Evolutionary conservation across 805 yeast species (phyloP).

Genomic region (Cephaloascus albidus): DNA sequence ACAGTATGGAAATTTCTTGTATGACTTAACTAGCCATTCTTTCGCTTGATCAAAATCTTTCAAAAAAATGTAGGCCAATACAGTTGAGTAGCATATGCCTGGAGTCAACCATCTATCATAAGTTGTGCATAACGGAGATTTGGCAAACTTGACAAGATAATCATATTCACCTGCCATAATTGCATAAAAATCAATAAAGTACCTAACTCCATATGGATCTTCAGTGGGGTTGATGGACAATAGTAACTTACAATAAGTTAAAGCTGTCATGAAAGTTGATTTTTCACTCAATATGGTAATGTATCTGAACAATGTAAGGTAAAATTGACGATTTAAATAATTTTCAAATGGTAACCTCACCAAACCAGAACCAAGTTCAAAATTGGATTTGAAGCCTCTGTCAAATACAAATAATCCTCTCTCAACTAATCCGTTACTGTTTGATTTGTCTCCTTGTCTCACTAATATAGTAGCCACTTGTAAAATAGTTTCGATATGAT

Average conservation of each 20-base stretch:
- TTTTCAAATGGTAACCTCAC: slow-evolving; percentile 68
- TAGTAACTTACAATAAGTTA: slow-evolving; percentile 62
- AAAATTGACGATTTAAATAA: slow-evolving; percentile 70
- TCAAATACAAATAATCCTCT: slow-evolving; percentile 74
- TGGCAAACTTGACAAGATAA: slow-evolving; percentile 48
- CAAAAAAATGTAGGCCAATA: slow-evolving; percentile 47
- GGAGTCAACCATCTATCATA: slow-evolving; percentile 67
- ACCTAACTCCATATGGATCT: slow-evolving; percentile 80
- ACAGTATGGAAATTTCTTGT: slow-evolving; percentile 45
- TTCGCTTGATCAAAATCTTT: slow-evolving; percentile 32
- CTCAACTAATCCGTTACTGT: slow-evolving; percentile 68
- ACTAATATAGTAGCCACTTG: slow-evolving; percentile 69
- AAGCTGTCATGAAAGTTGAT: slow-evolving; percentile 71
- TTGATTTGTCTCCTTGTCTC: slow-evolving; percentile 69
- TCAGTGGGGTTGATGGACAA: slow-evolving; percentile 62
- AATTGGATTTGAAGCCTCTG: slow-evolving; percentile 53
- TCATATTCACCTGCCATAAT: slow-evolving; percentile 54
- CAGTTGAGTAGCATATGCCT: slow-evolving; percentile 57
- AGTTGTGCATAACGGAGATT: slow-evolving; percentile 46
- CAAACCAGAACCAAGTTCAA: slow-evolving; percentile 47
- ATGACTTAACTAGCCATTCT: slow-evolving; percentile 38
- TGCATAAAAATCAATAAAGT: slow-evolving; percentile 75
- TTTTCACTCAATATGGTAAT: slow-evolving; percentile 63
- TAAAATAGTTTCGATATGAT: slow-evolving; percentile 68
- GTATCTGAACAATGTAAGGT: slow-evolving; percentile 64